Percentiles rank a stretch among this genome's conserved stretches.
Evolutionary conservation across 2,329 filamentous ascomycete species (phyloP).

Genomic region (Delphinella strobiligena): DNA sequence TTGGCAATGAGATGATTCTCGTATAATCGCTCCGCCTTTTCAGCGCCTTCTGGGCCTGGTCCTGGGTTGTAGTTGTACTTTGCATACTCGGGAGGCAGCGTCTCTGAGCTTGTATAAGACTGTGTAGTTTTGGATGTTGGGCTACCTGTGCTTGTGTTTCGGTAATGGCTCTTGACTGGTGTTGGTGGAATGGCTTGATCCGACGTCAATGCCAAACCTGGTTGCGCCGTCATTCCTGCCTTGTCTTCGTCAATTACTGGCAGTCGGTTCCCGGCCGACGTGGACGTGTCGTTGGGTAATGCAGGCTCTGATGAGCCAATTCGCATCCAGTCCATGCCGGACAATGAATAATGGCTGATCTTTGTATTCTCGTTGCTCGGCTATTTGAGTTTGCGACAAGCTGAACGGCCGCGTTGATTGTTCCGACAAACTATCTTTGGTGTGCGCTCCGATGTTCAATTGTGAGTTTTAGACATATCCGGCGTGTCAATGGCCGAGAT

Average conservation of each 20-base stretch:
- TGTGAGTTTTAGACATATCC: too few relatives aligned
- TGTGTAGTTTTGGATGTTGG: not conserved
- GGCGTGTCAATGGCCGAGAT: too few relatives aligned
- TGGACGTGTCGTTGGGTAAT: not conserved
- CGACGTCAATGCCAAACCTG: not conserved
- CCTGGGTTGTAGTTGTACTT: constrained; percentile 1
- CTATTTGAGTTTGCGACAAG: too few relatives aligned
- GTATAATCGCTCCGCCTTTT: not conserved
- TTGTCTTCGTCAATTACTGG: not conserved
- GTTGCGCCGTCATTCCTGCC: not conserved
- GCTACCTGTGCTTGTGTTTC: constrained; percentile 1
- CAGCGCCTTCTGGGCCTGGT: not conserved
- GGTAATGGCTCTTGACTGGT: constrained; percentile 12
- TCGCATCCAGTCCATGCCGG: too few relatives aligned
- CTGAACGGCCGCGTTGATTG: too few relatives aligned
- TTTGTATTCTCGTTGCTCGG: too few relatives aligned
- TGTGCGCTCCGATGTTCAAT: too few relatives aligned
- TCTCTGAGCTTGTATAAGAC: constrained; percentile 3
- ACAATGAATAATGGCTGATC: too few relatives aligned
- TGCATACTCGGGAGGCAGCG: constrained; percentile 10
- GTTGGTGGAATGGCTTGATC: constrained; percentile 10
- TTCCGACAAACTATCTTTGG: too few relatives aligned
- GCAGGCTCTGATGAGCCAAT: too few relatives aligned
- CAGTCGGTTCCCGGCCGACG: not conserved
- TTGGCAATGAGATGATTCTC: not conserved